Base-by-base conservation (phyloP, 2,329 filamentous ascomycete species). In the Aspergillus sp. region DNA sequence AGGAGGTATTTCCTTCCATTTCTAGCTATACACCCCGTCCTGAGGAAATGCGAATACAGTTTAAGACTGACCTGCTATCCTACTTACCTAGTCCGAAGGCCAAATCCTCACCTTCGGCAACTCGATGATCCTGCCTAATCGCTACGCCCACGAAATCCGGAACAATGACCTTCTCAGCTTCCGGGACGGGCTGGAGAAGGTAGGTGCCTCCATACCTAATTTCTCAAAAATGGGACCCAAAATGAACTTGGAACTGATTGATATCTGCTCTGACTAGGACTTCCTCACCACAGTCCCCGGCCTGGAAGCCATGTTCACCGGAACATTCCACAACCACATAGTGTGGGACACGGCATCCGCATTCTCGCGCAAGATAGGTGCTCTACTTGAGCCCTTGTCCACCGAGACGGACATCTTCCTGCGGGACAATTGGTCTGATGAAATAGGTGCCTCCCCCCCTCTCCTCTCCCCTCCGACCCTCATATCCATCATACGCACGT, bases 111-210 rank as follows among this genome's bases (percentile, higher is more conserved):
- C 51, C 38, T 54, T 54, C 13, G 51, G 51, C 17, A 54, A 54
- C 38, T 45, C 34, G 3, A 54, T 43, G 19, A 43, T 54, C 34
- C 51, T 55, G 2, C 53, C 53, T 0, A 46, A 46, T 31, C 41
- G 43, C 23, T 55, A 55, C 25, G 53, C 53, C 19, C 53, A 55
- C n/a, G 53, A 55, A 25, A 55, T 55, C 23, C 53, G 53, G 7
- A 55, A 55, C 15, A n/a, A 55, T 47, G 43, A 55, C 22, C 23
- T 11, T 31, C 43, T 55, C 15, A 55, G 53, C 30, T 55, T 55
- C 8, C 22, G 19, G 15, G 23, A 55, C 7, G 53, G 41, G 9
- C 22, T 47, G 25, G 41, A 55, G 41, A 55, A 55, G 28, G 53
- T 55, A 55, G 28, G 53, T 55, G 11, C 46, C 9, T 48, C 8